Conservation (phyloP, 208 protist genomes). For the Ichthyophonus hoferi region DNA sequence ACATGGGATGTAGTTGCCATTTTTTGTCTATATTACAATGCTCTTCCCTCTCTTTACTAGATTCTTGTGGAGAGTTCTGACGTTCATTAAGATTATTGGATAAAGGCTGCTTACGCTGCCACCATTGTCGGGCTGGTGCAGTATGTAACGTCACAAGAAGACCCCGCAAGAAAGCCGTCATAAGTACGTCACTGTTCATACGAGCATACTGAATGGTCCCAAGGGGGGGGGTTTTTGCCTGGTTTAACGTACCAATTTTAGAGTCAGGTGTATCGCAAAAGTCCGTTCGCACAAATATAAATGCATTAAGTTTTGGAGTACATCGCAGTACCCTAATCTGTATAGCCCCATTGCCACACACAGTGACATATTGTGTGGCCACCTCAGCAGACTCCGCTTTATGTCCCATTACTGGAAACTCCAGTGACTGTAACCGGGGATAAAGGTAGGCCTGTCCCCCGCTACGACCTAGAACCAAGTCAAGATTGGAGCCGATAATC, state of each 20-base stretch:
- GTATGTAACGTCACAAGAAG: neutral
- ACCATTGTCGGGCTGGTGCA: neutral
- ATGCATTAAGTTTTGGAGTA: neutral
- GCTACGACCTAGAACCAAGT: neutral
- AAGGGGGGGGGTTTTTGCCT: neutral
- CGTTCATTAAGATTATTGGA: neutral
- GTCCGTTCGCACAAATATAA: neutral
- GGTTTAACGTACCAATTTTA: neutral
- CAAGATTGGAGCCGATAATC: neutral
- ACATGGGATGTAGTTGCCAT: neutral
- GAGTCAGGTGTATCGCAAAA: neutral
- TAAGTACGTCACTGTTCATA: neutral
- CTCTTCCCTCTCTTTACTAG: too few relatives aligned
- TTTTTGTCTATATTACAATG: too few relatives aligned
- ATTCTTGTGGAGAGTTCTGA: neutral
- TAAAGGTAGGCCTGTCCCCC: neutral
- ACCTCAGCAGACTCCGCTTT: neutral
- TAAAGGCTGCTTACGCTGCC: neutral
- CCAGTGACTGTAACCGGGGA: neutral
- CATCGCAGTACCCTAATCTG: neutral
- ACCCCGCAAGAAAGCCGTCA: slow-evolving; percentile 4
- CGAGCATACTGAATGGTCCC: slow-evolving; percentile 2
- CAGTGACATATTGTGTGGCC: neutral
- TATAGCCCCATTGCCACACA: neutral
- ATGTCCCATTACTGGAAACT: neutral